Evolutionary conservation across 1,284 basidiomycete species (phyloP), one percentile per base, ranked within the genome.

Genomic region (Flammula alnicola): DNA sequence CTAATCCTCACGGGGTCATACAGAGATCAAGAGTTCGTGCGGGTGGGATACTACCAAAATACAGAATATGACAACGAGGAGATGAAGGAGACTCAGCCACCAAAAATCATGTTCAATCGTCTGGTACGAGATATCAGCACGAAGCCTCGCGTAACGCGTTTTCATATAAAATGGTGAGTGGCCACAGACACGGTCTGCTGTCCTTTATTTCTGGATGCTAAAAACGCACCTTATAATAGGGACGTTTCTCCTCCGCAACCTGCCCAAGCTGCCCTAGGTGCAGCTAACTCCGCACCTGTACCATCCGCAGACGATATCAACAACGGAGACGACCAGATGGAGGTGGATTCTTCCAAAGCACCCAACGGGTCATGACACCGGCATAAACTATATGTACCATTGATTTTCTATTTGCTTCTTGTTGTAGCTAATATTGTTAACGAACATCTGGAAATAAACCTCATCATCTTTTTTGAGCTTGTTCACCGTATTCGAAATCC

Each of bases 1-100:
- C 84, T 96, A 63, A 93, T 96, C 63, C 79, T 95, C 57, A 93
- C 94, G n/a, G 89, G 91, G 44, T 84, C 91, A 45, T 91, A 96
- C 70, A 84, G 84, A 26, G 95, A 96, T 46, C 94, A 97, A 63
- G 96, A 99, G 69, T 99, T 99, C 69, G 96, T 99, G 30, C 85
- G 96, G 32, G 95, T 99, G 16, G 96, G 97, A 4, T 99, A 99
- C 72, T 99, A 99, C 69, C 97, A 99, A 71, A 97, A 98, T 68
- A 98, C 95, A 40, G 95, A 98, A 67, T 98, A 98, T 68, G 95
- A 98, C 68, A 90, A 90, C 57, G 91, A 95, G 55, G 92, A 93
- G 71, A 85, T 94, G 82, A 89, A 84, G 65, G 80, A 84, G 62
- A 80, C 75, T 12, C 87, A 86, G 11, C 91, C 90, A 8, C 62